Evolutionary conservation across 257 asterid species (phyloP).

Genomic region (Ophiorrhiza pumila): DNA sequence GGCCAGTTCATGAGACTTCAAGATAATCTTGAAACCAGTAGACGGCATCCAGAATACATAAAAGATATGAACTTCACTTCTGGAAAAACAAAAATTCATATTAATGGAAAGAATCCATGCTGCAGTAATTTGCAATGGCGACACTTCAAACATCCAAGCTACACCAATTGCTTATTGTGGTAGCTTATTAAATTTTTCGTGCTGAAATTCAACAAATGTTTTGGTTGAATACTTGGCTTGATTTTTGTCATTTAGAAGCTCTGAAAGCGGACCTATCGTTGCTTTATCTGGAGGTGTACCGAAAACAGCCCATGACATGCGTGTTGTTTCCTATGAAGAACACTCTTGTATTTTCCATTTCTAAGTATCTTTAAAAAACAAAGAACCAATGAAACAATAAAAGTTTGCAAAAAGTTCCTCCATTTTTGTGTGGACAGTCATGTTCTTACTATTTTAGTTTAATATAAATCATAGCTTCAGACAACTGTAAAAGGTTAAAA

Average conservation of each 20-base stretch:
- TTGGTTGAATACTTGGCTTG: neutral
- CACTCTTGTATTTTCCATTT: neutral
- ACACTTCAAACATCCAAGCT: neutral
- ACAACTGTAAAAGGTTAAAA: too few species aligned
- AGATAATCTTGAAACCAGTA: too few species aligned
- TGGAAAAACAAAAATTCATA: neutral
- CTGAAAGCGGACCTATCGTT: neutral
- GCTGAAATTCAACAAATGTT: neutral
- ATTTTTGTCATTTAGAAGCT: slow-evolving; percentile 1
- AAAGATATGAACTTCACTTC: neutral
- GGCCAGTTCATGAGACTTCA: too few species aligned
- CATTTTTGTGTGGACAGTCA: too few species aligned
- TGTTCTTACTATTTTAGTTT: neutral
- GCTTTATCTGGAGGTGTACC: neutral
- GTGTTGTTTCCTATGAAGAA: neutral
- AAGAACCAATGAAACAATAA: neutral
- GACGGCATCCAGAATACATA: too few species aligned
- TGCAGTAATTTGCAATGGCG: too few species aligned
- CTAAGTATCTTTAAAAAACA: neutral
- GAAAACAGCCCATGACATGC: neutral
- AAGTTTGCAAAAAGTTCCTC: neutral
- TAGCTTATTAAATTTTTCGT: slow-evolving; percentile 3
- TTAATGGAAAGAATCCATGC: neutral
- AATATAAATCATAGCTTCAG: neutral
- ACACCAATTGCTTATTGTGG: neutral